Percentiles rank a stretch among this genome's conserved stretches.
Conservation (phyloP, 148 eudicot genomes). For the Diospyros kaki region DNA sequence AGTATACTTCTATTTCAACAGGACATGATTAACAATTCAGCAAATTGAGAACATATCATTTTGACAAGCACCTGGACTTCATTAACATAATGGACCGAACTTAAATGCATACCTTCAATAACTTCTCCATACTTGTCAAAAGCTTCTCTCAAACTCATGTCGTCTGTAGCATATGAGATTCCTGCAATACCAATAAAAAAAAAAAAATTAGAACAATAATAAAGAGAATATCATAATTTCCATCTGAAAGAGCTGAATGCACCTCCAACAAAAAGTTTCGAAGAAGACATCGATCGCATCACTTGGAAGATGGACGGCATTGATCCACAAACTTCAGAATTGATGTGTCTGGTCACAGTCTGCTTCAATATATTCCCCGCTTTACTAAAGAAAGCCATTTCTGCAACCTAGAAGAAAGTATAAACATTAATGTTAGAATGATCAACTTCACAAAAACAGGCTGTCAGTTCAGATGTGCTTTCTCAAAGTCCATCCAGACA, state of each 20-base stretch:
- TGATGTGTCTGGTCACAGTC: constrained; percentile 47
- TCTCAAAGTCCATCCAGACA: neutral
- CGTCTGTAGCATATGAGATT: constrained; percentile 61
- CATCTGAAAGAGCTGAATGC: neutral
- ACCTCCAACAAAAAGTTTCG: constrained; percentile 89
- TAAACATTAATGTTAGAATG: too few relatives aligned
- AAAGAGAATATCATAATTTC: neutral
- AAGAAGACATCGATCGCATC: constrained; percentile 68
- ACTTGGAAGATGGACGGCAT: constrained; percentile 61
- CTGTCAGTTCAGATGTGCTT: too few relatives aligned
- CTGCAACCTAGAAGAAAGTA: neutral
- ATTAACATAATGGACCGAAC: neutral
- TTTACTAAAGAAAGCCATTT: constrained; percentile 78
- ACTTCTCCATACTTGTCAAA: constrained; percentile 74
- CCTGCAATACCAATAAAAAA: constrained; percentile 40
- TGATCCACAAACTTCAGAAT: constrained; percentile 40
- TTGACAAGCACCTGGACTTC: neutral
- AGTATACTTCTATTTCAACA: neutral
- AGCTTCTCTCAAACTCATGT: constrained; percentile 45
- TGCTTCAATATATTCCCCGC: constrained; percentile 59
- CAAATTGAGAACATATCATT: neutral
- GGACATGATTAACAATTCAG: neutral
- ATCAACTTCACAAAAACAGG: too few relatives aligned
- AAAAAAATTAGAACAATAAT: neutral
- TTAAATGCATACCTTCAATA: constrained; percentile 52